Conservation (phyloP, 1,284 basidiomycete genomes). For the Coniophora puteana region DNA sequence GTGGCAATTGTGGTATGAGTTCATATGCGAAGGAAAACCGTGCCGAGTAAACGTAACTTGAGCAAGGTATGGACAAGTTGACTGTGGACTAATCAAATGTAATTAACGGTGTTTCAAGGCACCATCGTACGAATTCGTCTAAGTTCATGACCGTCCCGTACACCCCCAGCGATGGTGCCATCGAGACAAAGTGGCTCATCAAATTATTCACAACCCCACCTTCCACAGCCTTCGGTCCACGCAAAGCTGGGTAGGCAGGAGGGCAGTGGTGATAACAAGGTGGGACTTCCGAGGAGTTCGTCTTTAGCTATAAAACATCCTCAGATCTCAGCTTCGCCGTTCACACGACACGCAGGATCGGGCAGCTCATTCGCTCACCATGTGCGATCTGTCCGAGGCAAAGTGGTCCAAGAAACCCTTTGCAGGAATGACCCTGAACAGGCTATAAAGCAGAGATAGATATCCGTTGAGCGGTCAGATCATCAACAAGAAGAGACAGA, state of each 20-base stretch:
- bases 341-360: constrained; percentile 10
- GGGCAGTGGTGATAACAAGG: constrained; percentile 29
- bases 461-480: no score
- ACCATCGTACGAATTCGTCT: constrained; percentile 30
- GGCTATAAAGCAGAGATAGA: constrained; percentile 27
- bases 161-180: constrained; percentile 34
- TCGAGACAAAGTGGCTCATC: constrained; percentile 57
- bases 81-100: background rate
- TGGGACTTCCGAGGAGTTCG: constrained; percentile 4
- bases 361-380: constrained; percentile 41
- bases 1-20: constrained; percentile 20
- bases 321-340: constrained; percentile 1
- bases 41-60: background rate
- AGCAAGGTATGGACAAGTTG: background rate
- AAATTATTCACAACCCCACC: constrained; percentile 51
- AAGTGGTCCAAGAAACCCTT: constrained; percentile 52
- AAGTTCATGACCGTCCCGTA: constrained; percentile 39
- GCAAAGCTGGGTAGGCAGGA: constrained; percentile 50
- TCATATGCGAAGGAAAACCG: constrained; percentile 2
- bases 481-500: constrained; percentile 9
- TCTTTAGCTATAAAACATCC: constrained; percentile 12
- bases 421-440: constrained; percentile 54
- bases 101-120: constrained; percentile 2
- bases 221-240: constrained; percentile 40
- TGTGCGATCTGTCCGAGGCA: constrained; percentile 77